Percentiles rank a stretch among this genome's conserved stretches.
These are phyloP conservation scores for Alternaria burnsii DNA, from an alignment of 2,329 filamentous ascomycete genomes.

Conservation along the genomic window DNA sequence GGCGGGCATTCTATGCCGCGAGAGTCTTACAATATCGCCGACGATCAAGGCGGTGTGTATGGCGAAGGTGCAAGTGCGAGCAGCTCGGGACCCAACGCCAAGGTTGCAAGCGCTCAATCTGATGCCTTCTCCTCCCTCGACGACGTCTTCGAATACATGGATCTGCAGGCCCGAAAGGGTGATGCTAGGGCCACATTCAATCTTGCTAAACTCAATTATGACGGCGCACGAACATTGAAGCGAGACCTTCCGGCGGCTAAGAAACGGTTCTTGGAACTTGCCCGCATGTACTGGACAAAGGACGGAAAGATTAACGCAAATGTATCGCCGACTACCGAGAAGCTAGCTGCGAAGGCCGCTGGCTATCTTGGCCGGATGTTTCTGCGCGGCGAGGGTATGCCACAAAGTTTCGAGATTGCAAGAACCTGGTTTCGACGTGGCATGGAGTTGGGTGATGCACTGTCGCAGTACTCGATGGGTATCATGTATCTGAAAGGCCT, in stretches of 20 bases:
- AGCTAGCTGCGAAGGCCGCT: constrained; percentile 81
- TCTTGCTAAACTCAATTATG: constrained; percentile 85
- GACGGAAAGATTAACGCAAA: constrained; percentile 79
- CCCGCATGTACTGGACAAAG: constrained; percentile 81
- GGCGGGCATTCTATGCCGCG: constrained; percentile 80
- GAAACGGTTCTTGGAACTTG: constrained; percentile 81
- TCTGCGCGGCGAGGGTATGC: constrained; percentile 82
- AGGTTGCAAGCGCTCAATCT: constrained; percentile 75
- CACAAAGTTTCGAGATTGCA: constrained; percentile 79
- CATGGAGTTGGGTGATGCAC: constrained; percentile 75
- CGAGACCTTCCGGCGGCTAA: constrained; percentile 77
- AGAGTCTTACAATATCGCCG: constrained; percentile 85
- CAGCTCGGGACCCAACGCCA: constrained; percentile 84
- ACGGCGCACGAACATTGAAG: constrained; percentile 79
- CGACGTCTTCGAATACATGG: constrained; percentile 93
- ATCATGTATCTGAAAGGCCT: constrained; percentile 84
- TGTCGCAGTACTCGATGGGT: constrained; percentile 85
- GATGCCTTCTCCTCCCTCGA: constrained; percentile 87
- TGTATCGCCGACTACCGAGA: constrained; percentile 75
- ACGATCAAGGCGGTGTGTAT: constrained; percentile 91
- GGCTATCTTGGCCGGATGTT: constrained; percentile 91
- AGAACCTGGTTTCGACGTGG: constrained; percentile 85
- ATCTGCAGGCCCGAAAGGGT: constrained; percentile 88
- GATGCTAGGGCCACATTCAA: constrained; percentile 88
- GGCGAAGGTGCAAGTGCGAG: constrained; percentile 92